Percentiles rank a stretch among this genome's conserved stretches.
Conservation (phyloP, 228 moss, liverwort and hornwort genomes). For the Sphagnum magellanicum region DNA sequence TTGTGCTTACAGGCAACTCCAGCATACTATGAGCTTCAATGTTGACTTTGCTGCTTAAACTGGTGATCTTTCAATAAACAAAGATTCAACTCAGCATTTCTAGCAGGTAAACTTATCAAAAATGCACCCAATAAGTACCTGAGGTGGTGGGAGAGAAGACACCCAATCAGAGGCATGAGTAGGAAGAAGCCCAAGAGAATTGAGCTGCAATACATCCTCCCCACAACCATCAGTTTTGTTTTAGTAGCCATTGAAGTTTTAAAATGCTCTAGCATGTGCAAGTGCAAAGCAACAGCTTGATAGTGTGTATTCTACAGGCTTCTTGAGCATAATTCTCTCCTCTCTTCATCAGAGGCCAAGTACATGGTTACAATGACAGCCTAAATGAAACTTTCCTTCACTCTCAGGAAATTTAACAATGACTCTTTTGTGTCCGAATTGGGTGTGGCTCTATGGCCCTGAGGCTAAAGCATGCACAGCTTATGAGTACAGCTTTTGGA, state of each 20-base stretch:
- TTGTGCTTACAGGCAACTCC: not conserved
- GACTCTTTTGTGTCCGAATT: not conserved
- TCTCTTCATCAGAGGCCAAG: no score
- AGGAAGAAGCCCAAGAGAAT: constrained; percentile 82
- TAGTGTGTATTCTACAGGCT: no score
- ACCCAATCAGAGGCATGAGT: constrained; percentile 99
- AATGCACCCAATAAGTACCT: constrained; percentile 20
- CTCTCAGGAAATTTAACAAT: not conserved
- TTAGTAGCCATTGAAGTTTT: not conserved
- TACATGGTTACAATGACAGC: no score
- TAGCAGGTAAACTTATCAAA: not conserved
- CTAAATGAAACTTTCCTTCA: not conserved
- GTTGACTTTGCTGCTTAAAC: not conserved
- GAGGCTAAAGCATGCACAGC: not conserved
- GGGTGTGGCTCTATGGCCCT: no score
- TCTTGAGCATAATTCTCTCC: no score
- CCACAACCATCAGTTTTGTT: no score
- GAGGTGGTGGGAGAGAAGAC: constrained; percentile 75
- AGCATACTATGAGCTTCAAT: not conserved
- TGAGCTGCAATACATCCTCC: constrained; percentile 37
- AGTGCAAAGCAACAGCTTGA: not conserved
- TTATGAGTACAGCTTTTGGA: not conserved
- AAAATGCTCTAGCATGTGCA: not conserved
- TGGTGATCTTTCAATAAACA: not conserved
- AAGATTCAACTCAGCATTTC: not conserved